Base-by-base conservation (phyloP, 75 land plant genomes). In the Cupressus sempervirens region DNA sequence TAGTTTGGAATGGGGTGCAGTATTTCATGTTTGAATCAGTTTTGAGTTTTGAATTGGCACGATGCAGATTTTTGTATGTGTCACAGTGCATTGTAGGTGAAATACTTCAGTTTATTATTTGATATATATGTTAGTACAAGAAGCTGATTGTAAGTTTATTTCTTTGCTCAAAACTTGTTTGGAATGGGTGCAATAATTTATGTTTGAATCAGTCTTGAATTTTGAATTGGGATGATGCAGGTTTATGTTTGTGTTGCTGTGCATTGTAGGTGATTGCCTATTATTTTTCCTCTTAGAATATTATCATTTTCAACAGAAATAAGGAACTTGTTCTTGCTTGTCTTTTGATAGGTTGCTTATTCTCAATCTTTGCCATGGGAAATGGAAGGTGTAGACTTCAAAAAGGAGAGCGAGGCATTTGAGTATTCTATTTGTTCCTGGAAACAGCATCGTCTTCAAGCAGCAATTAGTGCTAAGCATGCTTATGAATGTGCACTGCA, bases 361-460 rank as follows among this genome's bases (percentile, higher is more conserved):
- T 93, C 96, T 34, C 92, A 90, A 87, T 89, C 89, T 85, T 89
- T 90, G 75, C 99, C 99, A 84, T 97, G 97, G 96, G 77, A 48
- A 80, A 81, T 88, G 35, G 87, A 89, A 76, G 29, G 14, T 50
- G 32, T 29, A 34, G 41, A 30, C 38, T 53, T 35, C 13, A 68
- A 88, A 76, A 35, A 82, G 46, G 87, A 89, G 85, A 86, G 84
- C 36, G 86, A 86, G 73, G 48, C 85, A 83, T 93, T 93, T 48
- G 67, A 23, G 65, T 7, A 38, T 34, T 94, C 96, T 13, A 77
- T 97, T 7, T 16, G 76, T 41, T 36, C 82, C 6, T 97, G 98
- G 98, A 91, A 90, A 84, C 82, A 82, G 30, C 85, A 85, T 16
- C 89, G 98, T 52, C 80, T 50, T 74, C 75, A 74, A 36, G 93